phyloP scores from a whole-genome alignment of 2,329 filamentous ascomycete species.

The Huntiella decipiens region DNA sequence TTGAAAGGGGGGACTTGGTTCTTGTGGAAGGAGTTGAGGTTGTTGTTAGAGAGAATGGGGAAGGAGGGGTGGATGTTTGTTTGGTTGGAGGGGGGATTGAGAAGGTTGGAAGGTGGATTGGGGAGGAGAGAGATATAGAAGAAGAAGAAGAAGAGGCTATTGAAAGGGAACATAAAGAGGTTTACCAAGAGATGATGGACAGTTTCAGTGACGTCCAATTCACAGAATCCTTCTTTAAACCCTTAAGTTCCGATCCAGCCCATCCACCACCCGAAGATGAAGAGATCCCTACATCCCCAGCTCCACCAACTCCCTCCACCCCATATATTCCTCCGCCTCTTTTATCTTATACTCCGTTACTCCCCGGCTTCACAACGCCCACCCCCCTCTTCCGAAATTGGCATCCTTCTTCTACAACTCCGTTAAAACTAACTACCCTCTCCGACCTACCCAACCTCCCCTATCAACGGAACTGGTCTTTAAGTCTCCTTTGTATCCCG shows the following conservation, averaged over 20 bases:
- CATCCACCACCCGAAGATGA: background rate
- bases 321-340: conserved; percentile 17
- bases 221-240: conserved; percentile 8
- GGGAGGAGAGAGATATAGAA: background rate
- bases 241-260: background rate
- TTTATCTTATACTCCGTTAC: conserved; percentile 2
- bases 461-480: conserved; percentile 38
- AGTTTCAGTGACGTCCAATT: conserved; percentile 10
- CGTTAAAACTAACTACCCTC: conserved; percentile 33
- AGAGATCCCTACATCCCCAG: background rate
- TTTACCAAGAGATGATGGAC: background rate
- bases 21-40: background rate
- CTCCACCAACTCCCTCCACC: conserved; percentile 12
- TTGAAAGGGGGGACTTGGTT: background rate
- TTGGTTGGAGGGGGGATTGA: background rate
- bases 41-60: background rate
- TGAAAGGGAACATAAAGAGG: background rate
- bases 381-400: conserved; percentile 24
- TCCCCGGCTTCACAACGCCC: conserved; percentile 11
- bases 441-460: conserved; percentile 31
- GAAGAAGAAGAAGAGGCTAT: conserved; percentile 1
- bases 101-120: background rate
- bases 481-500: conserved; percentile 34
- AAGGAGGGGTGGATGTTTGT: background rate
- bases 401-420: conserved; percentile 21